These are phyloP conservation scores for Austroboletus eburneus DNA, from an alignment of 768 basidiomycete species.

Conservation along the genomic window DNA sequence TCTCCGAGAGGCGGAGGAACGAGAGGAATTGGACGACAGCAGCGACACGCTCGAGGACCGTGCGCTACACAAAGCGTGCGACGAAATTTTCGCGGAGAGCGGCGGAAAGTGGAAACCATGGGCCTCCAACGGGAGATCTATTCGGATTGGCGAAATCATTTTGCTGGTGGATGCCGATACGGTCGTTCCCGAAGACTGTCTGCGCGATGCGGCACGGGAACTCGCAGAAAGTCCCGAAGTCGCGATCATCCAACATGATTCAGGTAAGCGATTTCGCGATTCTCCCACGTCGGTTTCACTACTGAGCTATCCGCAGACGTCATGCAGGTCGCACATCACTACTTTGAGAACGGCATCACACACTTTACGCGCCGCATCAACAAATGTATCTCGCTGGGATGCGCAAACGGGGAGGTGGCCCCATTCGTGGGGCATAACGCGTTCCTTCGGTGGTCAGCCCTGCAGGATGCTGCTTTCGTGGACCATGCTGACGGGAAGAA, in stretches of 20 bases:
- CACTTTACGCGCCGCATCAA: conserved; percentile 89
- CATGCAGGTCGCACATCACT: conserved; percentile 87
- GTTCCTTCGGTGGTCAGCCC: conserved; percentile 84
- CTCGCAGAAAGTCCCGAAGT: conserved; percentile 55
- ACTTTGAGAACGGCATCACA: conserved; percentile 89
- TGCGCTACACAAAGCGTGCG: conserved; percentile 69
- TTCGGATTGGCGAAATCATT: conserved; percentile 77
- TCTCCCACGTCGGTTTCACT: too few relatives aligned
- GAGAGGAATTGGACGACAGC: conserved; percentile 32
- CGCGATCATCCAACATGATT: conserved; percentile 89
- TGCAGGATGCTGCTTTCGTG: conserved; percentile 80
- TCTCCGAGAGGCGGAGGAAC: conserved; percentile 42
- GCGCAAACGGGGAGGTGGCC: conserved; percentile 70
- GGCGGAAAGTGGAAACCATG: conserved; percentile 63
- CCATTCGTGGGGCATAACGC: conserved; percentile 89
- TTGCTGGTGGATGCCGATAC: conserved; percentile 88
- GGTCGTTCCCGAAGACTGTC: conserved; percentile 85
- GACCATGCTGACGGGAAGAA: conserved; percentile 52
- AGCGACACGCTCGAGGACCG: conserved; percentile 59
- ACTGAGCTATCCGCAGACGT: too few relatives aligned
- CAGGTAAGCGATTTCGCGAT: too few relatives aligned
- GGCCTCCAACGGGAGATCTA: conserved; percentile 69
- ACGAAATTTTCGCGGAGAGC: conserved; percentile 62
- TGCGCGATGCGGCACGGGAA: conserved; percentile 87
- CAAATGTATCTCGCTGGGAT: conserved; percentile 72